A percentile compares a stretch with the other conserved stretches of the same genome.
Evolutionary conservation across 208 protist genomes (phyloP).

Genomic region (Borovskyia barvae): DNA sequence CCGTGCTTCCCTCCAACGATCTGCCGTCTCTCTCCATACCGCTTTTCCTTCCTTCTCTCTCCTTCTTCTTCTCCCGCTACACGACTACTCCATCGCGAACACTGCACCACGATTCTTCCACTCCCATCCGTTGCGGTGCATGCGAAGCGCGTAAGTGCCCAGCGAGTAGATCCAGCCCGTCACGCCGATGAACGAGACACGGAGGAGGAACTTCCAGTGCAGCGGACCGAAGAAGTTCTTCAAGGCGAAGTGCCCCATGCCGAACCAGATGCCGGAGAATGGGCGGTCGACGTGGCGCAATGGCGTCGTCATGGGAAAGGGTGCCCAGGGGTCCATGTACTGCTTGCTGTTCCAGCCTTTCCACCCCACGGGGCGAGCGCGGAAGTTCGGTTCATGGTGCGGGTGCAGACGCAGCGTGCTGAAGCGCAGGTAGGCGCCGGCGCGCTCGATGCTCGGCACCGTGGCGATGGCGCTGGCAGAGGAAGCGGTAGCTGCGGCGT

Average conservation of each 20-base stretch:
- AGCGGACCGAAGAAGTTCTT: conserved; percentile 78
- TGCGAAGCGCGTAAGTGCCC: conserved; percentile 63
- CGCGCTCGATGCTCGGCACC: conserved; percentile 65
- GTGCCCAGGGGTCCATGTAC: conserved; percentile 70
- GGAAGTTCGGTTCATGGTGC: conserved; percentile 77
- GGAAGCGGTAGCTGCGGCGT: background rate
- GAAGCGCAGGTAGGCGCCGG: conserved; percentile 73
- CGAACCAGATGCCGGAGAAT: conserved; percentile 70
- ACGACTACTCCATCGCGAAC: conserved; percentile 84
- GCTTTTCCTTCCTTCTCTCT: no score
- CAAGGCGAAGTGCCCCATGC: conserved; percentile 77
- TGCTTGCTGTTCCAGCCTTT: conserved; percentile 75
- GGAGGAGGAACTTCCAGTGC: conserved; percentile 67
- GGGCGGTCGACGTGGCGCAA: conserved; percentile 66
- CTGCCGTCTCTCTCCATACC: no score
- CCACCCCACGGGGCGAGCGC: conserved; percentile 67
- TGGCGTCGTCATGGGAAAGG: conserved; percentile 63
- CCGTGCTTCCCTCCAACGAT: no score
- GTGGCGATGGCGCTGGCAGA: conserved; percentile 38
- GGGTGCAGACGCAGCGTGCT: conserved; percentile 70
- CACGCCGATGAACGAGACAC: conserved; percentile 55
- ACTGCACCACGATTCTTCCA: conserved; percentile 88
- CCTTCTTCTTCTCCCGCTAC: no score
- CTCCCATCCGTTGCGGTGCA: conserved; percentile 86
- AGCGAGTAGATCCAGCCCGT: conserved; percentile 42